Evolutionary conservation across 1,139 yeast genomes (phyloP), one percentile per base, ranked within the genome.

Genomic region (Pichia terricola): DNA sequence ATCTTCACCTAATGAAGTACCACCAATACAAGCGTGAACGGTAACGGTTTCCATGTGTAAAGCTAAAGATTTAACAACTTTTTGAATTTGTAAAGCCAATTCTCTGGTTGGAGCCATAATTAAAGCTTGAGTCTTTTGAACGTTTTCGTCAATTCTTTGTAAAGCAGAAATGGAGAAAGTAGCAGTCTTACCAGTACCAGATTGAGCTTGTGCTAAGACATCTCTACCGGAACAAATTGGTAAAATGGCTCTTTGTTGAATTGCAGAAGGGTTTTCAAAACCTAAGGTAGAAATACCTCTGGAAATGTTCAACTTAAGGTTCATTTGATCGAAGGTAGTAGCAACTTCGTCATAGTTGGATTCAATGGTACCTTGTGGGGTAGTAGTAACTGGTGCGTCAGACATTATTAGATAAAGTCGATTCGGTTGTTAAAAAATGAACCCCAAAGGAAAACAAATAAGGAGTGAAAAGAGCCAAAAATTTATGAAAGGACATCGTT

Each of bases 181-280:
- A 64, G 97, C 98, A 53, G 98, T 91, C 77, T 91, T 91, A 81
- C 98, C 98, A 56, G 98, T 91, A 81, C 98, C 98, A 45, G 97
- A 89, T 77, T 91, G 98, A 58, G 97, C 96, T 73, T 91, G 98
- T 57, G 97, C 98, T 63, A 91, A 79, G 48, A 89, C 96, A 69
- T 91, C 98, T 71, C 91, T 81, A 57, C 95, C 96, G 69, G 86
- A 94, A 64, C 91, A 82, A 68, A 91, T 88, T 66, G 96, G 98
- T 65, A 85, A 75, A 61, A 91, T 91, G 54, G 98, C 98, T 72
- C 98, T 86, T 69, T 87, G 95, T 75, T 91, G 98, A 72, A 91
- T 91, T 55, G 97, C 94, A 55, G 96, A 86, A 61, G 98, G 98
- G 54, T 79, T 75, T 75, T 91, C 97, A 75, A 87, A 91, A 77